phyloP scores from a whole-genome alignment of 805 yeast species.

The Zygotorulaspora danielsina region DNA sequence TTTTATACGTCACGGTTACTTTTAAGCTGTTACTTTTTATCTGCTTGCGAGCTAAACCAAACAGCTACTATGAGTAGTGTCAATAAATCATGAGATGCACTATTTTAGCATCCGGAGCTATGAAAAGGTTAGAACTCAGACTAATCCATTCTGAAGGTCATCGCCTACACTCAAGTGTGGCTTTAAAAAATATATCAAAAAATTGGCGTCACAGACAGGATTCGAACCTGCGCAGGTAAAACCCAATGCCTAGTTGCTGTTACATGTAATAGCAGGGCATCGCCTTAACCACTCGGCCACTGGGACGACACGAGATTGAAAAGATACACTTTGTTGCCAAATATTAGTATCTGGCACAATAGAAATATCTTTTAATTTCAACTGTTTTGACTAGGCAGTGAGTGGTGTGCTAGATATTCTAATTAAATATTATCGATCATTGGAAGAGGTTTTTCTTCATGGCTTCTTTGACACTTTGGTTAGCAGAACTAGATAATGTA shows the following conservation, averaged over 20 bases:
- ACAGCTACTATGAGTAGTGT: not conserved
- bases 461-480: too few species aligned
- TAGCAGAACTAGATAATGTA: too few species aligned
- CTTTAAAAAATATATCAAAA: conserved; percentile 37
- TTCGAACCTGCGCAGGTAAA: conserved; percentile 98
- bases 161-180: not conserved
- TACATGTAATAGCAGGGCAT: conserved; percentile 66
- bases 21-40: not conserved
- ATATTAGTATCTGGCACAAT: too few species aligned
- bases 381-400: too few species aligned
- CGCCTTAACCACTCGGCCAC: conserved; percentile 96
- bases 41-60: not conserved
- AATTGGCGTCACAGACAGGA: conserved; percentile 94
- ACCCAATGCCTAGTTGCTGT: conserved; percentile 74
- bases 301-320: conserved; percentile 41
- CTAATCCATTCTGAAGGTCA: too few species aligned
- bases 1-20: conserved; percentile 4
- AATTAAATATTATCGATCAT: too few species aligned
- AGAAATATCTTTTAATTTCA: too few species aligned
- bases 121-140: too few species aligned
- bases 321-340: not conserved
- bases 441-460: too few species aligned
- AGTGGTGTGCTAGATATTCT: too few species aligned
- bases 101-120: too few species aligned
- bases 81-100: too few species aligned